Conservation (phyloP, 805 yeast species). For the Ogataea ramenticola region DNA sequence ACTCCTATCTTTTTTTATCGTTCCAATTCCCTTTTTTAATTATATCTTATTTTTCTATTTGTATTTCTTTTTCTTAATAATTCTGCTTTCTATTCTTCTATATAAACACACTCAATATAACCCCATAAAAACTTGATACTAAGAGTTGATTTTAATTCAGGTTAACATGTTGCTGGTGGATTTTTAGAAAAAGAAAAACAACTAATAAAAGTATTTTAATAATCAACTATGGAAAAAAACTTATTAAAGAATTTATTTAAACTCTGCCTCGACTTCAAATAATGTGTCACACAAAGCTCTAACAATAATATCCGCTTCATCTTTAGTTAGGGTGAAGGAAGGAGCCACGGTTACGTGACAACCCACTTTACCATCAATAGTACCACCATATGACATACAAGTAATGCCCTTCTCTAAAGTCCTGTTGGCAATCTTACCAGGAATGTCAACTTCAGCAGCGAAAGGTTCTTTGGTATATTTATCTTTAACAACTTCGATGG, state of each 20-base stretch:
- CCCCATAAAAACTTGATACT: no score
- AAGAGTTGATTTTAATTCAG: no score
- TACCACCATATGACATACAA: constrained; percentile 34
- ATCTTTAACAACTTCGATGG: constrained; percentile 50
- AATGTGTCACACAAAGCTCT: constrained; percentile 18
- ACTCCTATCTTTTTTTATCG: no score
- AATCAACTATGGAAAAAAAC: no score
- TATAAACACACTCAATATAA: no score
- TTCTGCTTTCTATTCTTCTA: no score
- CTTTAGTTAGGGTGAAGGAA: constrained; percentile 32
- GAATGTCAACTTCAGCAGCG: constrained; percentile 20
- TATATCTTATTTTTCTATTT: no score
- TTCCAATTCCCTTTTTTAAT: no score
- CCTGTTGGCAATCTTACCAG: constrained; percentile 26
- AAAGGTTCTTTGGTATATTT: constrained; percentile 44
- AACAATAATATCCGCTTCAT: constrained; percentile 31
- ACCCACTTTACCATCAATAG: constrained; percentile 31
- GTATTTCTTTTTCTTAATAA: no score
- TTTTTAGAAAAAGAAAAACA: no score
- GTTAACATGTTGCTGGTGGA: no score
- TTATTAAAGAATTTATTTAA: background rate
- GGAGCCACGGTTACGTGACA: constrained; percentile 38
- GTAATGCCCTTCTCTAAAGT: constrained; percentile 35
- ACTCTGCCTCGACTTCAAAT: constrained; percentile 8
- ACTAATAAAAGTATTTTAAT: no score